A percentile compares a stretch with the other conserved stretches of the same genome.
These are phyloP conservation scores for Limnomonas spitsbergensis DNA, from an alignment of 139 green algal genomes.

Conservation along the genomic window DNA sequence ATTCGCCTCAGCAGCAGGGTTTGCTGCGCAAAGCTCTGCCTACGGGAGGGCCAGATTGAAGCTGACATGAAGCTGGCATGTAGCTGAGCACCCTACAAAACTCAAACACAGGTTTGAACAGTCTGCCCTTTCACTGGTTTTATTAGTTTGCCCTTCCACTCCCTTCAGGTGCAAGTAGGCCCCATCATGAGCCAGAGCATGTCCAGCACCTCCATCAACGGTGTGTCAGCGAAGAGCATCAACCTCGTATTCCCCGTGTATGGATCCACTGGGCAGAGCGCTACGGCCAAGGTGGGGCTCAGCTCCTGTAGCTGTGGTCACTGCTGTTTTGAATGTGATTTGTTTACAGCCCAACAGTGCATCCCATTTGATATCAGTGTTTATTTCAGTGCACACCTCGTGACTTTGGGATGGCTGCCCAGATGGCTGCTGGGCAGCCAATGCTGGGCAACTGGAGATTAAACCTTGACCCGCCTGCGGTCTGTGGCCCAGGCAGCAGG, in stretches of 20 bases:
- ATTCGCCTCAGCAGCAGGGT: no score
- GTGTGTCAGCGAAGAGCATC: background rate
- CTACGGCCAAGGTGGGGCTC: background rate
- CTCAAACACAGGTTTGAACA: no score
- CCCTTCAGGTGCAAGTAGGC: background rate
- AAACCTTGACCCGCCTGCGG: no score
- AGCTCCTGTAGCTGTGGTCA: background rate
- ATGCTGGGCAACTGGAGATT: no score
- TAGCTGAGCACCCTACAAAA: no score
- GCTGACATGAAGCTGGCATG: no score
- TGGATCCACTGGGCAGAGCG: background rate
- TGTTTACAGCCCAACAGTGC: background rate
- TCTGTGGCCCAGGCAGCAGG: no score
- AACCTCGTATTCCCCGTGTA: background rate
- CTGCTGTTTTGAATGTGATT: background rate
- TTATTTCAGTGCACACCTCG: conserved; percentile 3
- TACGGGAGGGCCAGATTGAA: no score
- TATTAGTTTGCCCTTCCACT: background rate
- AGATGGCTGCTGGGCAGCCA: no score
- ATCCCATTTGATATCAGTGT: background rate
- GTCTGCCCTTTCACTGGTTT: no score
- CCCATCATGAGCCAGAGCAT: background rate
- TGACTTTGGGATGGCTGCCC: no score
- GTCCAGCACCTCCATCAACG: conserved; percentile 9
- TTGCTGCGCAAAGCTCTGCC: no score